phyloP scores from a whole-genome alignment of 306 rosid species.

The Gastrolobium villosum region DNA sequence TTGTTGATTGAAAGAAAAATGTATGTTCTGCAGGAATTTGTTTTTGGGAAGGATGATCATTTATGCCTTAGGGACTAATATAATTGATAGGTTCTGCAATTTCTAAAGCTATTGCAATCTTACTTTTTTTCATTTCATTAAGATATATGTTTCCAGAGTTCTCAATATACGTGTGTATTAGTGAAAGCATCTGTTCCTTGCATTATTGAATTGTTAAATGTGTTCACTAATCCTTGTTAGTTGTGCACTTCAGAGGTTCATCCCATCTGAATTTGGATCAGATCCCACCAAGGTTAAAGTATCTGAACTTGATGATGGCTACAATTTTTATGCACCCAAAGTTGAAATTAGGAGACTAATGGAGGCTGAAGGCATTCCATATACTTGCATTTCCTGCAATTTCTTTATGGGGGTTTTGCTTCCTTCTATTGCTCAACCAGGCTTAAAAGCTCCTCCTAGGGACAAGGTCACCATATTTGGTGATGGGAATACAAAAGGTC shows the following conservation, averaged over 20 bases:
- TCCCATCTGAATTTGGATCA: slow-evolving; percentile 84
- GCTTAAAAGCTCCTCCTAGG: slow-evolving; percentile 71
- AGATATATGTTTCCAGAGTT: slow-evolving; percentile 29
- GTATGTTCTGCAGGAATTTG: background rate
- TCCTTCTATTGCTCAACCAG: slow-evolving; percentile 84
- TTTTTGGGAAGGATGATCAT: background rate
- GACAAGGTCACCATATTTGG: slow-evolving; percentile 80
- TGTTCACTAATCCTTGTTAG: slow-evolving; percentile 31
- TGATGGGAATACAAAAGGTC: slow-evolving; percentile 77
- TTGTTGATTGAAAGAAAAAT: background rate
- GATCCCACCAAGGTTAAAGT: slow-evolving; percentile 73
- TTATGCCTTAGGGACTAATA: background rate
- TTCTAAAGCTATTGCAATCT: background rate
- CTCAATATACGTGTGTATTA: background rate
- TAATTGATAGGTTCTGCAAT: slow-evolving; percentile 2
- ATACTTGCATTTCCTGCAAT: slow-evolving; percentile 75
- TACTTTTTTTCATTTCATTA: background rate
- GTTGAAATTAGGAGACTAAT: slow-evolving; percentile 69
- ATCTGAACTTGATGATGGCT: slow-evolving; percentile 54
- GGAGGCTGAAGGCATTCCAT: slow-evolving; percentile 76
- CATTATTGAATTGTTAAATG: slow-evolving; percentile 6
- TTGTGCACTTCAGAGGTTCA: slow-evolving; percentile 66
- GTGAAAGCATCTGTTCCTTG: background rate
- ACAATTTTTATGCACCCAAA: slow-evolving; percentile 70
- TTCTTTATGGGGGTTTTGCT: slow-evolving; percentile 68